Conservation (phyloP, 495 filamentous ascomycete genomes). For the Aeminium ludgeri region DNA sequence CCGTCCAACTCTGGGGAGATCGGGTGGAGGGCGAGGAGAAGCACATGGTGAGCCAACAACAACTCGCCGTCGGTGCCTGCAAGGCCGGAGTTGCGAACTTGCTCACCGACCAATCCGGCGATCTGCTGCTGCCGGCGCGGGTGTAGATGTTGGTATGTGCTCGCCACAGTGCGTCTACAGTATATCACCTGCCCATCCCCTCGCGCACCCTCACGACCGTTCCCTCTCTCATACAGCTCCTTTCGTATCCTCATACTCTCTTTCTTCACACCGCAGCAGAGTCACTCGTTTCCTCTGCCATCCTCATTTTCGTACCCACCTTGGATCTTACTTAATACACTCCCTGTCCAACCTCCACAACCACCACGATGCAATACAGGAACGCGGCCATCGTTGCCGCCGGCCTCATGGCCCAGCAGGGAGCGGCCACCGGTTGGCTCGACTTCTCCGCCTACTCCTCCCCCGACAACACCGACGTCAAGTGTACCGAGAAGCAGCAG, state of each 20-base stretch:
- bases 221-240: neutral
- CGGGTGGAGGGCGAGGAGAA: neutral
- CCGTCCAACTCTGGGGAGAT: too few species aligned
- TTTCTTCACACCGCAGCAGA: constrained; percentile 4
- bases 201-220: too few species aligned
- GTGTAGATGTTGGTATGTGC: neutral
- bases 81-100: too few species aligned
- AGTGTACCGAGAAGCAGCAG: constrained; percentile 49
- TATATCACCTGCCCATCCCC: too few species aligned
- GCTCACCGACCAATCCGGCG: too few species aligned
- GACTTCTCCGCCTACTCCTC: constrained; percentile 40
- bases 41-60: too few species aligned
- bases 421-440: constrained; percentile 38
- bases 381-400: constrained; percentile 28
- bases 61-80: too few species aligned
- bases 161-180: neutral
- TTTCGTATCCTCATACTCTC: constrained; percentile 1
- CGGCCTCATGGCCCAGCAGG: constrained; percentile 42
- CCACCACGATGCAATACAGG: constrained; percentile 31
- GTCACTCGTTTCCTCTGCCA: constrained; percentile 17
- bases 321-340: constrained; percentile 8
- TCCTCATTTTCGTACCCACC: constrained; percentile 1
- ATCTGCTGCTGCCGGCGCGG: too few species aligned
- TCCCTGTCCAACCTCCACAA: constrained; percentile 1
- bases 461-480: constrained; percentile 60